phyloP scores from a whole-genome alignment of 768 basidiomycete species.

The Boletus rufocinnamomeus region DNA sequence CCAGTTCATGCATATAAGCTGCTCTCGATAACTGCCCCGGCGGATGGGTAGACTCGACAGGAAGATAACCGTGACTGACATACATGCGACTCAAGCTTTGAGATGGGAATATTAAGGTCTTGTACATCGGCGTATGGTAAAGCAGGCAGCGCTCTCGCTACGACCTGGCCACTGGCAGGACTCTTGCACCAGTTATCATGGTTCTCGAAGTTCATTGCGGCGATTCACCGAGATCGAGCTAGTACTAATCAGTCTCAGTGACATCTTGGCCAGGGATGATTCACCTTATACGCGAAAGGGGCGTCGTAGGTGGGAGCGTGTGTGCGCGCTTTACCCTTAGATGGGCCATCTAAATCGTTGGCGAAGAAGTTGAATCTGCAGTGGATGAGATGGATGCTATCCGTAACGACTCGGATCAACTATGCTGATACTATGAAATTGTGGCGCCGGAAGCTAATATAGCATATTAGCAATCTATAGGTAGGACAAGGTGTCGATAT shows the following conservation, averaged over 20 bases:
- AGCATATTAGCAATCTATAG: too few species aligned
- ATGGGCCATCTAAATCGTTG: slow-evolving; percentile 1
- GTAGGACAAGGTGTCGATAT: too few species aligned
- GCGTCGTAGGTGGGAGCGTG: slow-evolving; percentile 28
- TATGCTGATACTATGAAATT: too few species aligned
- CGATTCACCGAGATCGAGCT: background rate
- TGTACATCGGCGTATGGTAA: background rate
- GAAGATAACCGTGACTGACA: too few species aligned
- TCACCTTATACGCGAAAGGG: slow-evolving; percentile 36
- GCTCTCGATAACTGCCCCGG: too few species aligned
- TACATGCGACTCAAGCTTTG: background rate
- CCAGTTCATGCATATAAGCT: too few species aligned
- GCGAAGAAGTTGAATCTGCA: background rate
- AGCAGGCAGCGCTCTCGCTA: too few species aligned
- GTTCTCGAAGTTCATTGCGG: background rate
- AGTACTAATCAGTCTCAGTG: too few species aligned
- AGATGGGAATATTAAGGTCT: background rate
- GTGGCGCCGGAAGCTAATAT: too few species aligned
- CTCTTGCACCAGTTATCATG: background rate
- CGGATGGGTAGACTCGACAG: too few species aligned
- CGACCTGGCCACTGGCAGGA: background rate
- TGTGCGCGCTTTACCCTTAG: slow-evolving; percentile 13
- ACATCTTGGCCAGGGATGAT: too few species aligned
- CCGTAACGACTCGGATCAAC: too few species aligned
- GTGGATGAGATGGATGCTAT: background rate